Base-by-base conservation (phyloP, 2,329 filamentous ascomycete species). In the Sporothrix protearum region DNA sequence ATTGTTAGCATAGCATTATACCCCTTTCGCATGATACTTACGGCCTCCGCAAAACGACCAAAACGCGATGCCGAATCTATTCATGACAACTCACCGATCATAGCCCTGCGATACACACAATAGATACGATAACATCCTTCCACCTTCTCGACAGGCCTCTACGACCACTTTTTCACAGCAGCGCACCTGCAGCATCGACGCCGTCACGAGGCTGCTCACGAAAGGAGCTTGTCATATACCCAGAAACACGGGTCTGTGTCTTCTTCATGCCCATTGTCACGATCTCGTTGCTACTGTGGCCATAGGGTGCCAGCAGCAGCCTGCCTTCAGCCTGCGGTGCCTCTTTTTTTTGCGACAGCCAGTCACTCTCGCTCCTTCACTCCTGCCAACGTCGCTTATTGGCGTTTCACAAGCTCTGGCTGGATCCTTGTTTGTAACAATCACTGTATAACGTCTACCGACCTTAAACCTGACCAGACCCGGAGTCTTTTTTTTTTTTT, bases 1-100 rank as follows among this genome's bases (percentile, higher is more conserved):
- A 68, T 67, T 67, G 25, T 51, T 67, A 67, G 64, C 64, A 67
- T 22, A 36, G 64, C 45, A 36, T 36, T 67, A 67, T 67, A 67
- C 42, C 64, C 63, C 45, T 4, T 64, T 64, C 33, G 39, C 28
- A 49, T 33, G 45, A 36, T 14, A 49, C 19, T 30, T 51, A 49
- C 25, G 28, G 36, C 25, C 42, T 42, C 36, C 19, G 25, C n/a
- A 33, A 53, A 53, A 53, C 25, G 22, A 22, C 22, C 45, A 36
- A 10, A 36, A 30, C 36, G n/a, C 28, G 28, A 51, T 22, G 19
- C 9, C 64, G 45, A 67, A n/a, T n/a, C 63, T 6, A 30, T 49
- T 49, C n/a, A 66, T 25, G 42, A 30, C 39, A 45, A 8, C 42
- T 47, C 63, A 66, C 25, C 39, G 10, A 28, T 16, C 22, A 22